phyloP scores from a whole-genome alignment of 2,329 filamentous ascomycete genomes.

The Cladosporium sp. region DNA sequence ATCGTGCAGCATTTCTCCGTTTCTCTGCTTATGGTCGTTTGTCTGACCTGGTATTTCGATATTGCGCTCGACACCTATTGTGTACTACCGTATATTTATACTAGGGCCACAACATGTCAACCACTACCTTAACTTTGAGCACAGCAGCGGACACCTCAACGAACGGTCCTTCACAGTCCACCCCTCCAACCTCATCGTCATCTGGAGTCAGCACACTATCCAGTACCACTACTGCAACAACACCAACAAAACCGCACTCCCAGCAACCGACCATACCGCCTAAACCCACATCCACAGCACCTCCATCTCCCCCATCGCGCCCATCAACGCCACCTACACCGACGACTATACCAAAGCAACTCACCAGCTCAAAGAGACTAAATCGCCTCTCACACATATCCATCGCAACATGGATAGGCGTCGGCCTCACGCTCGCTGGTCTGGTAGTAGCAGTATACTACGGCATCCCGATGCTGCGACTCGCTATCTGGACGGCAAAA shows the following conservation, averaged over 20 bases:
- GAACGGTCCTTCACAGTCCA: neutral
- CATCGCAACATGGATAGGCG: neutral
- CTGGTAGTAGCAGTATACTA: neutral
- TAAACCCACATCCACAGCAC: neutral
- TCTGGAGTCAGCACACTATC: neutral
- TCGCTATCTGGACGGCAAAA: constrained; percentile 2
- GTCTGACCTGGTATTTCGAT: too few relatives aligned
- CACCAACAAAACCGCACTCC: neutral
- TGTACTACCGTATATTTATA: too few relatives aligned
- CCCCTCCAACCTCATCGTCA: too few relatives aligned
- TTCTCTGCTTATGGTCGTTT: too few relatives aligned
- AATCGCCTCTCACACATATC: neutral
- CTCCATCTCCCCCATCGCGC: neutral
- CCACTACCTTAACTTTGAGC: neutral
- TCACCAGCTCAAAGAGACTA: neutral
- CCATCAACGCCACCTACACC: neutral
- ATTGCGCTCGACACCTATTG: too few relatives aligned
- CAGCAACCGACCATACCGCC: too few relatives aligned
- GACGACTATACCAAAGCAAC: neutral
- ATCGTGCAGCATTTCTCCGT: too few relatives aligned
- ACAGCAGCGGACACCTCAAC: neutral
- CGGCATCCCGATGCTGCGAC: neutral
- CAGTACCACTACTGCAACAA: neutral
- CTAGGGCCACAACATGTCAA: neutral
- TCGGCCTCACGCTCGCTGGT: neutral